Conservation (phyloP, 2,329 filamentous ascomycete species). For the Fusarium tricinctum region DNA sequence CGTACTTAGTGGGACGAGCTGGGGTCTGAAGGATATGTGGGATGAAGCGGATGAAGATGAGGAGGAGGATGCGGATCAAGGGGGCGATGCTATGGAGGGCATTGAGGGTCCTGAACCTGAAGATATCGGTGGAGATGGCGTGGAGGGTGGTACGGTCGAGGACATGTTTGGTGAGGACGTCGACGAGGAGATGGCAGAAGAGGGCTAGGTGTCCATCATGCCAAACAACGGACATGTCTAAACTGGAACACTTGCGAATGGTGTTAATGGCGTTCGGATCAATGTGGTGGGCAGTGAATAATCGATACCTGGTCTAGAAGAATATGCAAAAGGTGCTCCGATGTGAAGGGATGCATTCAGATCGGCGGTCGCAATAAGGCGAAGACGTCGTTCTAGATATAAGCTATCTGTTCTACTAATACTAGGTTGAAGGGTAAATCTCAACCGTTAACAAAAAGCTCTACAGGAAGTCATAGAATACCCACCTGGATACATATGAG, state of each 20-base stretch:
- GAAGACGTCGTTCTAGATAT: background rate
- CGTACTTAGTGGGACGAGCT: constrained; percentile 74
- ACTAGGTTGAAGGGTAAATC: background rate
- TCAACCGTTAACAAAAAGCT: background rate
- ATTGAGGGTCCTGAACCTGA: constrained; percentile 59
- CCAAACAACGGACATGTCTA: constrained; percentile 13
- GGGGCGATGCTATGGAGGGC: constrained; percentile 65
- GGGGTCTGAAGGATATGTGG: constrained; percentile 74
- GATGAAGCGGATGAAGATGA: constrained; percentile 61
- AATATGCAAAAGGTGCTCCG: background rate
- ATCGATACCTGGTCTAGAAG: constrained; percentile 17
- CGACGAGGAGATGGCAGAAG: constrained; percentile 70
- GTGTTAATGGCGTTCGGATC: constrained; percentile 43
- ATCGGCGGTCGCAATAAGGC: background rate
- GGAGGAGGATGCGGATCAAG: constrained; percentile 56
- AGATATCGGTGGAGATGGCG: constrained; percentile 62
- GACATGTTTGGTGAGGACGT: constrained; percentile 69
- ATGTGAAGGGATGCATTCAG: background rate
- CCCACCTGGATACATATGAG: background rate
- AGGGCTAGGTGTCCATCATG: constrained; percentile 37
- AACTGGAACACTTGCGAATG: constrained; percentile 12
- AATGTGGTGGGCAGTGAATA: constrained; percentile 1
- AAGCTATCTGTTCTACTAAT: background rate
- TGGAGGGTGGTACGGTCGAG: constrained; percentile 65
- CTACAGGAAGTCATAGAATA: background rate